Base-by-base conservation (phyloP, 2,329 filamentous ascomycete species). In the Aspergillus sp. region DNA sequence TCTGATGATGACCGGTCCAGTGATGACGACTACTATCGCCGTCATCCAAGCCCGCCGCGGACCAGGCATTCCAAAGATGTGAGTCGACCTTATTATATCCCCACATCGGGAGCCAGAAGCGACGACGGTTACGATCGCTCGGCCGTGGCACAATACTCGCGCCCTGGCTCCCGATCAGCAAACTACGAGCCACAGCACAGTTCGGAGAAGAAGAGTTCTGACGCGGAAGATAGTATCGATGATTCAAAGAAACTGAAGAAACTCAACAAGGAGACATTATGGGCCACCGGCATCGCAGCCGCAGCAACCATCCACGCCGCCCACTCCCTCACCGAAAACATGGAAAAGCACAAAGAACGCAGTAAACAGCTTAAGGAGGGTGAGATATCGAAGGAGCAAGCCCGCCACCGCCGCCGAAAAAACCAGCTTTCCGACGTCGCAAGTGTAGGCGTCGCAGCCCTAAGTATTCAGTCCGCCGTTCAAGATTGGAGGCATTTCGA, bases 251-350 rank as follows among this genome's bases (percentile, higher is more conserved):
- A 79, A 67, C 78, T 81, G 53, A 88, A 86, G 74, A 87, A 88
- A 69, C 80, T 87, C 77, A 81, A 81, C 77, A 83, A 84, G 72
- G 87, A 88, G 74, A 84, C 88, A 78, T 72, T 88, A 67, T 70
- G 89, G 62, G 88, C 85, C 63, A 83, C 85, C 54, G 85, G 86
- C 61, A 76, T 89, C 57, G 86, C 87, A 53, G 86, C 85, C 56
- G 82, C 89, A 58, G 87, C 87, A 38, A 89, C 86, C 26, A 87
- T 89, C 61, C 86, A 89, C 73, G 86, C 86, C 22, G 86, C 84
- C 13, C 85, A 89, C 69, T 82, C 80, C 60, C 78, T 89, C 54
- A 86, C 87, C 72, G 79, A 81, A 61, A 84, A 82, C 66, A 81
- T 88, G 76, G 83, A 86, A 64, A 85, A 85, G 59, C 82, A 85